Evolutionary conservation across 1,284 basidiomycete species (phyloP), one percentile per base, ranked within the genome.

Genomic region (Irpex lacteus): DNA sequence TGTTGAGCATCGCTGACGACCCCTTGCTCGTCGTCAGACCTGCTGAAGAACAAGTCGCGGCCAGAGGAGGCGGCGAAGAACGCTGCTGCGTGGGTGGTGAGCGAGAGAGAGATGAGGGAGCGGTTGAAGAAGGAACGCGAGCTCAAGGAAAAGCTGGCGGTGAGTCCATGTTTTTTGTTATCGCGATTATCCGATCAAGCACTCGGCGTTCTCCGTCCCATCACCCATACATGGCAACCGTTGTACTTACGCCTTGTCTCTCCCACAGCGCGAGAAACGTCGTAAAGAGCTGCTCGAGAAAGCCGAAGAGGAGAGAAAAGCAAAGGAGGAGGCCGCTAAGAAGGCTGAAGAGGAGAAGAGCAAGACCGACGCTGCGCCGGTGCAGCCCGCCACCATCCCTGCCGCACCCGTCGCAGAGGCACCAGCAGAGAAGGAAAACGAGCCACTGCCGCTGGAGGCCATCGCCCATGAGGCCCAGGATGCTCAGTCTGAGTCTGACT

Each of bases 1-100:
- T 57, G 13, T 26, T 60, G 66, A 59, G 60, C 59, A 64, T 63
- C 63, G 70, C 72, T 75, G 72, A 75, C 15, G 38, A 68, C 47
- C 54, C 2, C 3, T 11, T 52, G 15, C 32, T 55, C 55, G 50
- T 60, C 32, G 40, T 19, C 47, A 91, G 90, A 93, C 76, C 73
- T 95, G 63, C 78, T 95, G 65, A 88, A 88, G 77, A 89, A 92
- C 78, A 94, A 94, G 78, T 87, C 87, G 18, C 81, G 87, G 60
- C 92, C 92, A 1, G 87, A 91, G 70, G 78, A 81, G 4, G 91
- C 91, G 37, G 88, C 90, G 4, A 76, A 80, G 47, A 86, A 83
- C 18, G 88, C 87, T 19, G 79, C 78, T 1, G 81, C 77, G 37
- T 94, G 92, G 92, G 90, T 93, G 32, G 74, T 82, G 55, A 80